These are phyloP conservation scores for Tuber indicum DNA, from an alignment of 495 filamentous ascomycete species.

Conservation along the genomic window DNA sequence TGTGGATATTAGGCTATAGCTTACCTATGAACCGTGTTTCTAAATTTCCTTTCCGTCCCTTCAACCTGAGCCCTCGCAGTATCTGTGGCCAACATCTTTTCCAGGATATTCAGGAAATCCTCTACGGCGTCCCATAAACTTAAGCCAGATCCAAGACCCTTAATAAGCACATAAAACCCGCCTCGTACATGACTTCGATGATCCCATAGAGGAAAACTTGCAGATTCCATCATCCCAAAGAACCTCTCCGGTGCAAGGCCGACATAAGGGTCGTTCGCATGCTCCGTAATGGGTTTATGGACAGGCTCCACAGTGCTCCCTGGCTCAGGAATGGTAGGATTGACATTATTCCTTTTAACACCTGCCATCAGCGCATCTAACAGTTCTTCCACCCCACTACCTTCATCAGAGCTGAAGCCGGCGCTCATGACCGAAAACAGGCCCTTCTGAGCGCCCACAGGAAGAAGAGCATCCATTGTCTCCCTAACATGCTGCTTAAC, in stretches of 20 bases:
- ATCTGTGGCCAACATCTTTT: conserved; percentile 22
- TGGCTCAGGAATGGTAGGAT: not conserved
- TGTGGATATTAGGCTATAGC: not conserved
- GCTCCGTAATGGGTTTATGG: not conserved
- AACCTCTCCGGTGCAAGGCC: conserved; percentile 12
- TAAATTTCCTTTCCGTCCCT: conserved; percentile 23
- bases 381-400: not conserved
- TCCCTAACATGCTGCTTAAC: not conserved
- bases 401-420: conserved; percentile 1
- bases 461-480: conserved; percentile 16
- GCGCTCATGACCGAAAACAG: not conserved
- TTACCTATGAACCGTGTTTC: conserved; percentile 33
- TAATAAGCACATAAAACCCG: conserved; percentile 24
- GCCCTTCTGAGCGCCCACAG: not conserved
- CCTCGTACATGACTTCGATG: conserved; percentile 28
- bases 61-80: conserved; percentile 21
- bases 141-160: conserved; percentile 13
- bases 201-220: conserved; percentile 23
- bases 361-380: not conserved
- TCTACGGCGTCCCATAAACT: conserved; percentile 24
- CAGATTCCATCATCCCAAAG: conserved; percentile 21
- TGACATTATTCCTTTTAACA: not conserved
- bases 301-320: not conserved
- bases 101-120: conserved; percentile 23
- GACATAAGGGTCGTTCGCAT: conserved; percentile 10